Percentiles rank a stretch among this genome's conserved stretches.
These are phyloP conservation scores for Mucuna pruriens DNA, from an alignment of 306 rosid genomes.

Conservation along the genomic window DNA sequence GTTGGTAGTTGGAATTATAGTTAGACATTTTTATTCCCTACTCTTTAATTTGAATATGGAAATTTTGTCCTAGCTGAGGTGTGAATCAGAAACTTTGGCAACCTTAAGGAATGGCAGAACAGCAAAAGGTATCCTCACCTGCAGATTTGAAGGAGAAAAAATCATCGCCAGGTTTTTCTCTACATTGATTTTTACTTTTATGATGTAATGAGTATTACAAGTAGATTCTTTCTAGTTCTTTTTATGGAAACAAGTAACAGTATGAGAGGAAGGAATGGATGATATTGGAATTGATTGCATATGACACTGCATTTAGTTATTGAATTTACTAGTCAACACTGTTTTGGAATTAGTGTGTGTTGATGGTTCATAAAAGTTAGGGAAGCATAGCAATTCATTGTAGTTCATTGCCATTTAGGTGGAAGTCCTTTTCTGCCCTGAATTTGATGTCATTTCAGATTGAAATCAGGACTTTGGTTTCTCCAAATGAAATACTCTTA, in stretches of 20 bases:
- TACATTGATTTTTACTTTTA: conserved; percentile 34
- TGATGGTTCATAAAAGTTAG: conserved; percentile 10
- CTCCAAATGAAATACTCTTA: neutral
- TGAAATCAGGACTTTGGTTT: neutral
- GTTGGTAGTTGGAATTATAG: conserved; percentile 23
- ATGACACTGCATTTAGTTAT: neutral
- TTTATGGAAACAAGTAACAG: neutral
- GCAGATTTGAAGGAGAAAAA: conserved; percentile 56
- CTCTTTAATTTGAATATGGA: conserved; percentile 28
- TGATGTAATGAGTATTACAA: conserved; percentile 8
- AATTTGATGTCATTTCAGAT: neutral
- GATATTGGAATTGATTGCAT: conserved; percentile 3
- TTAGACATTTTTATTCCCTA: conserved; percentile 7
- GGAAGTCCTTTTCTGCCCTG: conserved; percentile 18
- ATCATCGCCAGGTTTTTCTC: conserved; percentile 62
- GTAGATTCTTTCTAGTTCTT: conserved; percentile 18
- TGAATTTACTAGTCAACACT: neutral
- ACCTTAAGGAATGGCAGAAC: conserved; percentile 64
- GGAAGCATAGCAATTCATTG: conserved; percentile 12
- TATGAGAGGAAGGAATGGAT: conserved; percentile 2
- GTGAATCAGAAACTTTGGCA: conserved; percentile 28
- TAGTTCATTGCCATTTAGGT: neutral
- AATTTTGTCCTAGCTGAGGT: conserved; percentile 34
- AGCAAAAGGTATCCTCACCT: conserved; percentile 62
- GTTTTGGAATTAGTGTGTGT: conserved; percentile 1